phyloP scores from a whole-genome alignment of 2,329 filamentous ascomycete species.

The Microsporum audouinii region DNA sequence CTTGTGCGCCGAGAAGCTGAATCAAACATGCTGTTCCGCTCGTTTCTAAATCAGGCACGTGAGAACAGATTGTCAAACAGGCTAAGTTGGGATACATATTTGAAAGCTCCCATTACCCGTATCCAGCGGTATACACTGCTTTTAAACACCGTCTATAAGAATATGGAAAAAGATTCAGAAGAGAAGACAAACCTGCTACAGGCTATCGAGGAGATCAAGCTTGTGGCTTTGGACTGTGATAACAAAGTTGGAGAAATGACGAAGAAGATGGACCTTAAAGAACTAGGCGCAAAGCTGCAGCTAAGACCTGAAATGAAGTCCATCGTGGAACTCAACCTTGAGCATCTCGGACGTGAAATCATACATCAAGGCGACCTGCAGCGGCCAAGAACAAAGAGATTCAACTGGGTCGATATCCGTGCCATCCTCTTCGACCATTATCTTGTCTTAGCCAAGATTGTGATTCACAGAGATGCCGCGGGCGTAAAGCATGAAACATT shows the following conservation, averaged over 20 bases:
- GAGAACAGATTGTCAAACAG: slow-evolving; percentile 69
- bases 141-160: slow-evolving; percentile 69
- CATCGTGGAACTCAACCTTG: slow-evolving; percentile 70
- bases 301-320: slow-evolving; percentile 78
- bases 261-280: slow-evolving; percentile 78
- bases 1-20: slow-evolving; percentile 74
- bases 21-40: slow-evolving; percentile 71
- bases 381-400: slow-evolving; percentile 74
- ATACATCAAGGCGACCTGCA: slow-evolving; percentile 83
- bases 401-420: slow-evolving; percentile 89
- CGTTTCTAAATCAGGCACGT: slow-evolving; percentile 71
- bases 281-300: slow-evolving; percentile 71
- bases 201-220: slow-evolving; percentile 84
- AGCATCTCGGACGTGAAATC: slow-evolving; percentile 84
- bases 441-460: slow-evolving; percentile 74
- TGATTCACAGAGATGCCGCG: slow-evolving; percentile 55
- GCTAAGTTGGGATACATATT: slow-evolving; percentile 84
- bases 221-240: slow-evolving; percentile 83
- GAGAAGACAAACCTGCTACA: slow-evolving; percentile 75
- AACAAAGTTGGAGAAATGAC: slow-evolving; percentile 82
- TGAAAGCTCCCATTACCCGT: slow-evolving; percentile 86
- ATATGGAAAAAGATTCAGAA: slow-evolving; percentile 71
- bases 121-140: slow-evolving; percentile 83
- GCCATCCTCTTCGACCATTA: slow-evolving; percentile 95
- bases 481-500: slow-evolving; percentile 70